phyloP scores from a whole-genome alignment of 441 rosid genomes.

The Euphorbia celastroides region DNA sequence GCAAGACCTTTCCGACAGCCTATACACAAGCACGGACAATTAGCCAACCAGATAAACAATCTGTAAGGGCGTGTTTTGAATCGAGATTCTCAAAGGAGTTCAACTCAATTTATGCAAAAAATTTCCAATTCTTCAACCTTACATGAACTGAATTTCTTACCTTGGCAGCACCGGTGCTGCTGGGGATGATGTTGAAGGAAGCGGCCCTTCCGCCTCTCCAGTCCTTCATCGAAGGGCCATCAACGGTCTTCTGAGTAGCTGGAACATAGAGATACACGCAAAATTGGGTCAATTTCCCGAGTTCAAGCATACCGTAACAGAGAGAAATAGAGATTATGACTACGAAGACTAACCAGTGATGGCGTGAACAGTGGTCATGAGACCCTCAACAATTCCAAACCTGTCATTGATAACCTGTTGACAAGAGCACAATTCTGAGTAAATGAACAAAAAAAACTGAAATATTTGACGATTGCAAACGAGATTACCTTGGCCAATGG shows the following conservation, averaged over 20 bases:
- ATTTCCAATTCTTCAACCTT: too few relatives aligned
- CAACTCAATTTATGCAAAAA: too few relatives aligned
- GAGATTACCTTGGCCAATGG: slow-evolving; percentile 59
- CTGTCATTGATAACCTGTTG: slow-evolving; percentile 61
- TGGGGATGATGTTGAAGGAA: slow-evolving; percentile 84
- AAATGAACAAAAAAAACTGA: neutral
- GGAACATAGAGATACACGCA: neutral
- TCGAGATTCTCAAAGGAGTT: too few relatives aligned
- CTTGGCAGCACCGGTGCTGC: slow-evolving; percentile 96
- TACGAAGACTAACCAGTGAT: slow-evolving; percentile 44
- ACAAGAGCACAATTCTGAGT: neutral
- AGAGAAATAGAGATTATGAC: neutral
- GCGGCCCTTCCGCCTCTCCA: slow-evolving; percentile 98
- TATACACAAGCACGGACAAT: slow-evolving; percentile 6
- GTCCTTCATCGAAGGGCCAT: slow-evolving; percentile 85
- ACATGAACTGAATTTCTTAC: too few relatives aligned
- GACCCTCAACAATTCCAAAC: slow-evolving; percentile 84
- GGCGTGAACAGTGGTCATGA: slow-evolving; percentile 79
- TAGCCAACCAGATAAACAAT: neutral
- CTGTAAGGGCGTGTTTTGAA: too few relatives aligned
- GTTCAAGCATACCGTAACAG: too few relatives aligned
- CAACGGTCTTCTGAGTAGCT: slow-evolving; percentile 87
- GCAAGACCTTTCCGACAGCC: slow-evolving; percentile 86
- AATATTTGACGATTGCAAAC: neutral
- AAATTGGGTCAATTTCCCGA: neutral